Conservation (phyloP, 2,329 filamentous ascomycete genomes). For the Colletotrichum costaricense region DNA sequence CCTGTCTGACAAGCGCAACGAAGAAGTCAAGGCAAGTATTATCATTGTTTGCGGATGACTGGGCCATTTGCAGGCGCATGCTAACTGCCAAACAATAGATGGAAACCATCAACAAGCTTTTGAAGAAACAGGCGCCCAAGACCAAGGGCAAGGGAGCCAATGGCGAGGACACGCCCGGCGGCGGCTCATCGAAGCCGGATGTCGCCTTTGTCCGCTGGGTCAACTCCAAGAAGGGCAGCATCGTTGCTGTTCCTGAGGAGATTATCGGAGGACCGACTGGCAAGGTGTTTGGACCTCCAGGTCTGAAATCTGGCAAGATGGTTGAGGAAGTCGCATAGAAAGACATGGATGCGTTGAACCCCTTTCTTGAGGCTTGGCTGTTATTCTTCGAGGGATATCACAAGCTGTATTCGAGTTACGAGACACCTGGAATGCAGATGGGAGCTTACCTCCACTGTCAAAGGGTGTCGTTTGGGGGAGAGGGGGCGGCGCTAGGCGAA, state of each 20-base stretch:
- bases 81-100: constrained; percentile 62
- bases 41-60: too few relatives aligned
- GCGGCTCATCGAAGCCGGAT: constrained; percentile 61
- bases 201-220: constrained; percentile 78
- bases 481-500: constrained; percentile 5
- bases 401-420: neutral
- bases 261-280: constrained; percentile 74
- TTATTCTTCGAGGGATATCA: neutral
- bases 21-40: constrained; percentile 68
- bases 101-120: constrained; percentile 91
- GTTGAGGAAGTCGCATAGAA: constrained; percentile 65
- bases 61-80: neutral
- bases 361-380: neutral
- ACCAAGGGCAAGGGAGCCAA: constrained; percentile 65
- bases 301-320: constrained; percentile 57
- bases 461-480: neutral
- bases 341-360: neutral
- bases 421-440: neutral
- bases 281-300: constrained; percentile 60
- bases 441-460: too few relatives aligned
- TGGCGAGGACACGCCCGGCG: constrained; percentile 62
- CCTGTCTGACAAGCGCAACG: constrained; percentile 73
- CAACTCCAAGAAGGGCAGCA: constrained; percentile 72
- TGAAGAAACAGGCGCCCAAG: constrained; percentile 88
- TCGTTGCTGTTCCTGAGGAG: constrained; percentile 74